These are phyloP conservation scores for Cystobasidium ongulense DNA, from an alignment of 768 basidiomycete species.

Conservation along the genomic window DNA sequence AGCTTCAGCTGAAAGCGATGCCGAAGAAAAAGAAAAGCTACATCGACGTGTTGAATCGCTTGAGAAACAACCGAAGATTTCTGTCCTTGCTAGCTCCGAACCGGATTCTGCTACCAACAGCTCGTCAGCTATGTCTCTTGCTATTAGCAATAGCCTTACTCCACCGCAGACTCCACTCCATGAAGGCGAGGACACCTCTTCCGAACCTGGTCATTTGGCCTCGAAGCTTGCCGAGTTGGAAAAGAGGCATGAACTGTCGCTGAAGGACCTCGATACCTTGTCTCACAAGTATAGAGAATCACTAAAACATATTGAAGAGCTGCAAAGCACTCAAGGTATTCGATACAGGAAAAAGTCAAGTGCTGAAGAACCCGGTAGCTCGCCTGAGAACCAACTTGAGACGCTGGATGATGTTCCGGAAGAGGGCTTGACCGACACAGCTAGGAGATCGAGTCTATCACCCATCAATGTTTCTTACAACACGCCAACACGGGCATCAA, in stretches of 20 bases:
- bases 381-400: constrained; percentile 8
- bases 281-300: constrained; percentile 79
- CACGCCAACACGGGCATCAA: constrained; percentile 28
- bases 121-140: constrained; percentile 39
- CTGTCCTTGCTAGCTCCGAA: not conserved
- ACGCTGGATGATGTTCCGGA: not conserved
- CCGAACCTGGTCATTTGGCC: constrained; percentile 48
- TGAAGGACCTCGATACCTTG: constrained; percentile 68
- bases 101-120: constrained; percentile 13
- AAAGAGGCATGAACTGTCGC: constrained; percentile 68
- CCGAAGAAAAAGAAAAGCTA: constrained; percentile 60
- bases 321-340: constrained; percentile 49
- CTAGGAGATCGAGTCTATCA: constrained; percentile 2
- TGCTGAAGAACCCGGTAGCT: not conserved
- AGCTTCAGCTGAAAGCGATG: constrained; percentile 61
- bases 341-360: not conserved
- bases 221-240: constrained; percentile 66
- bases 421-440: not conserved
- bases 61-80: not conserved
- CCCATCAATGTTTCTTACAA: not conserved
- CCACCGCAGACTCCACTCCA: constrained; percentile 14
- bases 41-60: constrained; percentile 49
- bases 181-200: constrained; percentile 37
- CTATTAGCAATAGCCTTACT: constrained; percentile 38
- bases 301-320: constrained; percentile 81